Base-by-base conservation (phyloP, 805 yeast genomes). In the Zygosaccharomyces bisporus region DNA sequence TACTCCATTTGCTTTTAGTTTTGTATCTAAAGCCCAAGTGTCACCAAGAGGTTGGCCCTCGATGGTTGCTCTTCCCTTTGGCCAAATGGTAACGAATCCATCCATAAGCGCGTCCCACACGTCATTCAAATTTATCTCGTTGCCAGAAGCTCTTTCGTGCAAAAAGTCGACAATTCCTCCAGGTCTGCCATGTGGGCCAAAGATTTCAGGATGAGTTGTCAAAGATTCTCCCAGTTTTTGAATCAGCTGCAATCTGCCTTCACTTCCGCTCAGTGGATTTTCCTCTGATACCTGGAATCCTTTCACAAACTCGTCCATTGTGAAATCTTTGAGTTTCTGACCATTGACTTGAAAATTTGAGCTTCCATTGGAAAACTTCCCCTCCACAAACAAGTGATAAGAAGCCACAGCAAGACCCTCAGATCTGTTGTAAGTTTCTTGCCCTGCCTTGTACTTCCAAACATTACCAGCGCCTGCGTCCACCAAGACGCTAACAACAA, bases 391-490 rank as follows among this genome's bases (percentile, higher is more conserved):
- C 75, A 80, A 68, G 53, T 79, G 69, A 43, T 74, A 67, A 13
- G 80, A 72, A 0, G 81, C 84, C 36, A 80, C 74, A 4, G 86
- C 86, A 40, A 79, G 64, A 3, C 86, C 86, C 63, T 80, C 86
- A 10, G 81, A 74, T 57, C 86, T 68, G 20, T 57, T 60, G 31
- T 59, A 56, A 8, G 40, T 41, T 4, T 61, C 63, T 1, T 46
- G 63, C 1, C 54, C 46, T 47, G 78, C 82, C 2, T 47, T 53
- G 53, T 68, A 80, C 33, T 55, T 59, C 86, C 86, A 80, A 7
- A 52, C 54, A 43, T 76, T 74, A 14, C 86, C 86, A 0, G 86
- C 85, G 17, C 86, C 86, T 4, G 86, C 86, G 59, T 80, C 86
- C 19, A 80, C 65, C 36, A 80, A 60, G 3, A 80, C 86, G 46